Conservation (phyloP, 257 asterid genomes). For the Salvia splendens region DNA sequence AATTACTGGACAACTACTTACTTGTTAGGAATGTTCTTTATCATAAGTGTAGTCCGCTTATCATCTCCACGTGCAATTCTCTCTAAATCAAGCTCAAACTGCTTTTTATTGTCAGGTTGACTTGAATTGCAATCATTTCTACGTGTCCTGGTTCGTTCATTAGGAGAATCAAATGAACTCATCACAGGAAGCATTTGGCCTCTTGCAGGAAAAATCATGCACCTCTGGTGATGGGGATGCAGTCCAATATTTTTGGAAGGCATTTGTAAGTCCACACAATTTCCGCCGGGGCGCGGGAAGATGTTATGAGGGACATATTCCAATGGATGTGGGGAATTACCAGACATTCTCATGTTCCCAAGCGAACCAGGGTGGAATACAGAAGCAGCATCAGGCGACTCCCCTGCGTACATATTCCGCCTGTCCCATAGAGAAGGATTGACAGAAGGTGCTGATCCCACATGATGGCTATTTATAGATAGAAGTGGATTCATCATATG, state of each 20-base stretch:
- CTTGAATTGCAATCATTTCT: conserved; percentile 69
- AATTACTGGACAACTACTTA: conserved; percentile 39
- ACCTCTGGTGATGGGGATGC: conserved; percentile 79
- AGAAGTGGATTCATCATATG: conserved; percentile 62
- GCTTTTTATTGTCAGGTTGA: conserved; percentile 87
- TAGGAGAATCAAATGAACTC: conserved; percentile 84
- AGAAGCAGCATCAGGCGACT: conserved; percentile 84
- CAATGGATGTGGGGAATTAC: conserved; percentile 78
- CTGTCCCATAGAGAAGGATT: conserved; percentile 91
- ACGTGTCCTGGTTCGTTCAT: conserved; percentile 79
- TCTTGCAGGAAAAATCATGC: conserved; percentile 86
- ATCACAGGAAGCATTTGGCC: conserved; percentile 90
- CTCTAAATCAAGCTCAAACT: conserved; percentile 94
- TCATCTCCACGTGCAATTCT: conserved; percentile 89
- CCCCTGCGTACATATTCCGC: conserved; percentile 67
- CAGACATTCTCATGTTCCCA: conserved; percentile 78
- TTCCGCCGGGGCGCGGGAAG: conserved; percentile 70
- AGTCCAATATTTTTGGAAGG: conserved; percentile 70
- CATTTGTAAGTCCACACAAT: conserved; percentile 68
- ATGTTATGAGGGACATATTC: conserved; percentile 74
- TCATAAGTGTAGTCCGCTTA: conserved; percentile 97
- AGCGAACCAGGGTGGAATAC: conserved; percentile 90
- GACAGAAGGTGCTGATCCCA: conserved; percentile 94
- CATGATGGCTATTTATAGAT: conserved; percentile 74
- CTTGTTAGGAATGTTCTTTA: conserved; percentile 99